Conservation (phyloP, 1,284 basidiomycete genomes). For the Puccinia novopanici region DNA sequence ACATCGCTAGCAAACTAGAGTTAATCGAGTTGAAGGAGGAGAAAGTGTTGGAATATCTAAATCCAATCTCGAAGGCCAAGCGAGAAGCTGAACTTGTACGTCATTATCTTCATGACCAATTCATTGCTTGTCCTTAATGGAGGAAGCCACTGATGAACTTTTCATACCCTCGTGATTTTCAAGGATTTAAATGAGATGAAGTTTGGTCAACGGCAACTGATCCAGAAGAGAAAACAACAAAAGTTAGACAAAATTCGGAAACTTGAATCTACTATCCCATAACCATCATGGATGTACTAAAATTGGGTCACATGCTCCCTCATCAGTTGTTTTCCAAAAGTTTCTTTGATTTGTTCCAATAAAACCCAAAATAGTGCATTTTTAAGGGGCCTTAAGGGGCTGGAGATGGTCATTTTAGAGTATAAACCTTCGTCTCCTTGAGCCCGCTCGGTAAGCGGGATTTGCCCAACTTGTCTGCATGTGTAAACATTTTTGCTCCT, state of each 20-base stretch:
- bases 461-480: no score
- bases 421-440: no score
- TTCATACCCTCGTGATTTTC: not conserved
- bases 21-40: slow-evolving; percentile 77
- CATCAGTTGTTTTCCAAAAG: no score
- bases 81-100: slow-evolving; percentile 88
- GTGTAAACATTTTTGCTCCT: no score
- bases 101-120: slow-evolving; percentile 19
- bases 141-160: not conserved
- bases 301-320: no score
- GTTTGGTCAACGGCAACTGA: slow-evolving; percentile 45
- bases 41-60: slow-evolving; percentile 80
- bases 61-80: slow-evolving; percentile 85
- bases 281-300: no score
- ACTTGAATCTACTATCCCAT: not conserved
- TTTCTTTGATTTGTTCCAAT: no score
- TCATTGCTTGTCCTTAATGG: not conserved
- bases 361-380: no score
- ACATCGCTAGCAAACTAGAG: slow-evolving; percentile 75
- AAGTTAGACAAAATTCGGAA: slow-evolving; percentile 37
- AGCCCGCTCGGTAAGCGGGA: no score
- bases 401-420: no score
- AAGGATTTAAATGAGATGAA: slow-evolving; percentile 49
- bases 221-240: slow-evolving; percentile 37
- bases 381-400: no score